Conservation (phyloP, 2,329 filamentous ascomycete species). For the Trichoderma lentiforme region DNA sequence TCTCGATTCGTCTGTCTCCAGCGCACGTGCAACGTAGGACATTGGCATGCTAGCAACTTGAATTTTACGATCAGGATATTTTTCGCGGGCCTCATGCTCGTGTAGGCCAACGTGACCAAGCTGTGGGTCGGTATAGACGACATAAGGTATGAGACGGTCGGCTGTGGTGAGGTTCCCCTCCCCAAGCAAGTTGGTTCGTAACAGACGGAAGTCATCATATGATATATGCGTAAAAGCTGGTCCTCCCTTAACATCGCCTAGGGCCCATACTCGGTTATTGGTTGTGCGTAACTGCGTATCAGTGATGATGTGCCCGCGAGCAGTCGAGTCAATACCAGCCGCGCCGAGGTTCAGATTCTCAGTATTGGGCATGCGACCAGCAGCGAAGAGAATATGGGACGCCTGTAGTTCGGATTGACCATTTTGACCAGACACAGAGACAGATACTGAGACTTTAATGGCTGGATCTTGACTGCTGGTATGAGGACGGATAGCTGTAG, state of each 20-base stretch:
- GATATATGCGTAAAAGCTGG: slow-evolving; percentile 55
- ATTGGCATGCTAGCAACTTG: slow-evolving; percentile 50
- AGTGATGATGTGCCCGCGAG: slow-evolving; percentile 42
- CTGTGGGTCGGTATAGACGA: slow-evolving; percentile 53
- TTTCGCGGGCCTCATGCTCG: slow-evolving; percentile 32
- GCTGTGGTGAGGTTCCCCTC: slow-evolving; percentile 24
- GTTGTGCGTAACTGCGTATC: slow-evolving; percentile 45
- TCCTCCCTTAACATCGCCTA: slow-evolving; percentile 51
- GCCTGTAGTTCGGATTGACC: background rate
- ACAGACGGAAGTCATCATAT: slow-evolving; percentile 54
- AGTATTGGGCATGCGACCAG: slow-evolving; percentile 50
- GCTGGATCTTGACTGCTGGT: background rate
- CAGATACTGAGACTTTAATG: slow-evolving; percentile 19
- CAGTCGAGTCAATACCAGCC: slow-evolving; percentile 40
- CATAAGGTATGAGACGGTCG: slow-evolving; percentile 37
- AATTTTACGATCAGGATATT: slow-evolving; percentile 29
- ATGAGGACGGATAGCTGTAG: slow-evolving; percentile 19
- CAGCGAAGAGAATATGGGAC: slow-evolving; percentile 49
- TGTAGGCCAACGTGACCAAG: slow-evolving; percentile 50
- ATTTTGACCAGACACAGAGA: slow-evolving; percentile 20
- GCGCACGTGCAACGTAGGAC: slow-evolving; percentile 46
- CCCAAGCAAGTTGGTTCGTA: slow-evolving; percentile 38
- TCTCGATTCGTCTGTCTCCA: slow-evolving; percentile 50
- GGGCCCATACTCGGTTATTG: slow-evolving; percentile 41
- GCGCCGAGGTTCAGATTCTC: slow-evolving; percentile 40